phyloP scores from a whole-genome alignment of 1,139 yeast species.

The Taphrina communis region DNA sequence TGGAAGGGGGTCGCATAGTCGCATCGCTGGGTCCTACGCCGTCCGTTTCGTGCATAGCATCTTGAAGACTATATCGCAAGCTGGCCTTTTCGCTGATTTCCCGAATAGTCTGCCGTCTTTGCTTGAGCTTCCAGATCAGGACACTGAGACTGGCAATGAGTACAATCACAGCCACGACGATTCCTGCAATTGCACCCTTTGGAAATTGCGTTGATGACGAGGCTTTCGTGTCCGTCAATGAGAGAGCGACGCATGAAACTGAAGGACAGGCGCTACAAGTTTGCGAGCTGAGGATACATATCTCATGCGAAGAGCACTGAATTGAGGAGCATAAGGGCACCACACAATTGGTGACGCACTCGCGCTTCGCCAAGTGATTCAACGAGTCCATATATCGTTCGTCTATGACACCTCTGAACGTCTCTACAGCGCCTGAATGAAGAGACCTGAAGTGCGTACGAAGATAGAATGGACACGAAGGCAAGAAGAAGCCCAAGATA shows the following conservation, averaged over 20 bases:
- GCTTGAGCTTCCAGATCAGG: not conserved
- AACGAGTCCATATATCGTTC: not conserved
- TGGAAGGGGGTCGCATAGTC: conserved; percentile 1
- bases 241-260: conserved; percentile 33
- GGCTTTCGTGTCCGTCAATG: conserved; percentile 4
- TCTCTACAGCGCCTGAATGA: no score
- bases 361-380: conserved; percentile 20
- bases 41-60: not conserved
- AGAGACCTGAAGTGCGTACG: no score
- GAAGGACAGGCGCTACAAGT: conserved; percentile 34
- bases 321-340: conserved; percentile 32
- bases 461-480: no score
- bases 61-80: conserved; percentile 2
- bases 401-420: no score
- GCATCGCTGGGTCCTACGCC: not conserved
- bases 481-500: not conserved
- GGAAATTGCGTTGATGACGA: conserved; percentile 2
- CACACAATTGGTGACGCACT: conserved; percentile 31
- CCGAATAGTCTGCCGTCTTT: conserved; percentile 5
- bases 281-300: conserved; percentile 30
- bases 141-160: not conserved
- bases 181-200: conserved; percentile 35
- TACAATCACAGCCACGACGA: conserved; percentile 4
- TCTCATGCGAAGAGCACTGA: conserved; percentile 16
- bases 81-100: conserved; percentile 21